Evolutionary conservation across 768 basidiomycete genomes (phyloP).

Genomic region (Tulasnella sp.): DNA sequence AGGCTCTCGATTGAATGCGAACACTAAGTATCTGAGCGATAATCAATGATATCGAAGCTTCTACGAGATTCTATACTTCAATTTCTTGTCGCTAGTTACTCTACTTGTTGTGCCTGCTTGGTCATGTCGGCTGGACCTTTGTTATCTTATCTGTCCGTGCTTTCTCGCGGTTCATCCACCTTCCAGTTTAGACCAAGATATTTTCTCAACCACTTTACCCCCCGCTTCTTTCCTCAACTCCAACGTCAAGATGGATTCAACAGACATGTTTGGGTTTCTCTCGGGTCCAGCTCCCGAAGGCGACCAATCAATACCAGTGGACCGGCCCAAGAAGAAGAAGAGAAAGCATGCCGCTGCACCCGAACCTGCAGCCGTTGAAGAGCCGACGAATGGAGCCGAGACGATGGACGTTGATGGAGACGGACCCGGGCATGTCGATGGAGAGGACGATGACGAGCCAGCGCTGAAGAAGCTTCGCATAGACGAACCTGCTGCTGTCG

Average conservation of each 20-base stretch:
- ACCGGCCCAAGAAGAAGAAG: slow-evolving; percentile 33
- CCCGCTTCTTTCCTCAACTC: not conserved
- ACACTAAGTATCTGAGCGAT: no score
- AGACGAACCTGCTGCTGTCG: slow-evolving; percentile 65
- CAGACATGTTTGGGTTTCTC: slow-evolving; percentile 67
- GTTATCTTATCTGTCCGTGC: not conserved
- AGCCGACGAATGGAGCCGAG: slow-evolving; percentile 37
- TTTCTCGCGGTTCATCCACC: slow-evolving; percentile 6
- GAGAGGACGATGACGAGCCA: slow-evolving; percentile 41
- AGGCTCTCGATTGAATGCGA: no score
- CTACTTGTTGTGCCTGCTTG: not conserved
- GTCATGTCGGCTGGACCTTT: not conserved
- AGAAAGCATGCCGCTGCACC: slow-evolving; percentile 34
- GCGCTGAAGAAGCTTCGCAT: slow-evolving; percentile 55
- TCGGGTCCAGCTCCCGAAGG: slow-evolving; percentile 28
- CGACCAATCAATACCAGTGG: not conserved
- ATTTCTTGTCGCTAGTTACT: no score
- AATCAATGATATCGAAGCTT: not conserved
- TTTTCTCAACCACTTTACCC: slow-evolving; percentile 14
- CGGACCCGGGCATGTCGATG: slow-evolving; percentile 42
- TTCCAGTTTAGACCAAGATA: slow-evolving; percentile 4
- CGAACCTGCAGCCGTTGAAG: not conserved
- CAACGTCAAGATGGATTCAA: not conserved
- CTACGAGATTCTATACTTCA: no score
- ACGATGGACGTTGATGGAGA: slow-evolving; percentile 38